phyloP scores from a whole-genome alignment of 1,284 basidiomycete genomes.

The Mycena citricolor region DNA sequence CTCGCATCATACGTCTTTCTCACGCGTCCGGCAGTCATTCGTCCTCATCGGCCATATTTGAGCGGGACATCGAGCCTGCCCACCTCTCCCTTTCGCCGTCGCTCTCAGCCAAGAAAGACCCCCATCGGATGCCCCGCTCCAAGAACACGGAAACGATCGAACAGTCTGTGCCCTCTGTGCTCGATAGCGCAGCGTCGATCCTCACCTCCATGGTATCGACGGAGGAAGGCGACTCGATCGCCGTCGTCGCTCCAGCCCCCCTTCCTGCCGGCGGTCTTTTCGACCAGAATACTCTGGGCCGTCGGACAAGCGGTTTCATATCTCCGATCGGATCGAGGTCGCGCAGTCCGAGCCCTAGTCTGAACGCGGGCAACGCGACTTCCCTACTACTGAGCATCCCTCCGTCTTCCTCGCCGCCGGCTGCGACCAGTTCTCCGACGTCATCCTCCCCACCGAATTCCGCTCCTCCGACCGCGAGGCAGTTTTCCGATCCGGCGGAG shows the following conservation, averaged over 20 bases:
- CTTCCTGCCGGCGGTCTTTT: conserved; percentile 29
- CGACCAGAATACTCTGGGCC: conserved; percentile 15
- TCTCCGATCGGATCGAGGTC: conserved; percentile 61
- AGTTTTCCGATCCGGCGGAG: conserved; percentile 55
- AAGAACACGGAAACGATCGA: conserved; percentile 71
- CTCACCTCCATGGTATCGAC: conserved; percentile 44
- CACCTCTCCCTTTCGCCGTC: conserved; percentile 49
- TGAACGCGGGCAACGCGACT: conserved; percentile 31
- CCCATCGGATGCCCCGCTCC: conserved; percentile 70
- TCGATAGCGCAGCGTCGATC: conserved; percentile 70
- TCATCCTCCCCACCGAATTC: conserved; percentile 26
- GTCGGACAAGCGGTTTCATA: conserved; percentile 49
- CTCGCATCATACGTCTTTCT: too few relatives aligned
- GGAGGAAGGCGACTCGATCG: conserved; percentile 50
- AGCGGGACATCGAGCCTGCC: conserved; percentile 76
- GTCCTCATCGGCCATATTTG: conserved; percentile 78
- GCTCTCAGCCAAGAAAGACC: conserved; percentile 40
- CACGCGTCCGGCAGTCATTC: conserved; percentile 53
- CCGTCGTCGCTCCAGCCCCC: conserved; percentile 54
- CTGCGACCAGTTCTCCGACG: conserved; percentile 27
- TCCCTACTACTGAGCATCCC: conserved; percentile 50
- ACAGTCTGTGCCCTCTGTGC: conserved; percentile 70
- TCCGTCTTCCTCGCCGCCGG: conserved; percentile 29
- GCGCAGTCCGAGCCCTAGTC: conserved; percentile 55
- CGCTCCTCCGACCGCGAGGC: conserved; percentile 42